These are phyloP conservation scores for Manihot esculenta DNA, from an alignment of 441 rosid species.

Conservation along the genomic window DNA sequence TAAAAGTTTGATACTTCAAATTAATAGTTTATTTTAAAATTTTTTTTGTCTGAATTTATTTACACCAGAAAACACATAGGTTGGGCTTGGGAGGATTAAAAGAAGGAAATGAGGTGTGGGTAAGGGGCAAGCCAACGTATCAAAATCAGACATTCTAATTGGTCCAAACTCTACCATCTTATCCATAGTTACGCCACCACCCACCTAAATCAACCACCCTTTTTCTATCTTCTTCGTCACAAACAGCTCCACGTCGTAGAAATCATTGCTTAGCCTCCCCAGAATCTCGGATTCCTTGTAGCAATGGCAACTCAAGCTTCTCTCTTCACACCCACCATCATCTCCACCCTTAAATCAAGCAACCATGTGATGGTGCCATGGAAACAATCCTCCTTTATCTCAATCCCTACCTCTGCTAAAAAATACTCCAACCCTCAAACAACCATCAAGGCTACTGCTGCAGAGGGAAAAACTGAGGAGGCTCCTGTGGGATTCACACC, in stretches of 20 bases:
- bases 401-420: neutral
- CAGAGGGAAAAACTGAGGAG: constrained; percentile 31
- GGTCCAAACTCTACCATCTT: constrained; percentile 30
- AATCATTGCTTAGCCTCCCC: neutral
- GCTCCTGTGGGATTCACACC: constrained; percentile 81
- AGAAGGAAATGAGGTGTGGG: neutral
- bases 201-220: too few relatives aligned
- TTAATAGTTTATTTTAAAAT: too few relatives aligned
- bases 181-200: constrained; percentile 32
- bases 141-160: constrained; percentile 30
- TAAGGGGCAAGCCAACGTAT: constrained; percentile 18
- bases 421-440: neutral
- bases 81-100: neutral
- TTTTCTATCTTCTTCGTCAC: neutral
- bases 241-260: neutral
- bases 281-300: constrained; percentile 12
- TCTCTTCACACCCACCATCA: constrained; percentile 30
- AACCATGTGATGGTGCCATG: constrained; percentile 14
- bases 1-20: too few relatives aligned
- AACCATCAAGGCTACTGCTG: constrained; percentile 25
- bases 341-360: constrained; percentile 27
- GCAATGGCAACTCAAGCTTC: constrained; percentile 47
- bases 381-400: constrained; percentile 25
- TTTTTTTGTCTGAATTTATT: too few relatives aligned
- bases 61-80: too few relatives aligned